Evolutionary conservation across 139 green algal species (phyloP).

Genomic region (Marvania coccoides): DNA sequence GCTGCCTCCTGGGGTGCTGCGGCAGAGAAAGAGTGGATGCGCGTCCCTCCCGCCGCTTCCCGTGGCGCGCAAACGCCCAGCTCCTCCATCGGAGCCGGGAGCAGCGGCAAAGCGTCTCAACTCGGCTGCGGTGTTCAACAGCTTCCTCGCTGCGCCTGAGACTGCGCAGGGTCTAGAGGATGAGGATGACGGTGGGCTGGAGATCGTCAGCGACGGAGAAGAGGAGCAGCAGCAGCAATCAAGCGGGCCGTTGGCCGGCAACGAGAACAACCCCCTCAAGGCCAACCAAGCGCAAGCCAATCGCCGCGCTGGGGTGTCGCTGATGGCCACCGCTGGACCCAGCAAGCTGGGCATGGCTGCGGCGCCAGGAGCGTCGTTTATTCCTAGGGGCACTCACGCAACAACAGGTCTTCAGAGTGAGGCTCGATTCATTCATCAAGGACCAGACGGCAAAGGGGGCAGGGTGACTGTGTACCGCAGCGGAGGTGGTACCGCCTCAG

Average conservation of each 20-base stretch:
- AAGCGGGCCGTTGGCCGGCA: background rate
- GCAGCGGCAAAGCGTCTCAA: too few species aligned
- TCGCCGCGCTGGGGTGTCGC: background rate
- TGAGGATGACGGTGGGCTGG: background rate
- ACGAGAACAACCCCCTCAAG: background rate
- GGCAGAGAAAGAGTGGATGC: too few species aligned
- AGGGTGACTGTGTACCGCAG: background rate
- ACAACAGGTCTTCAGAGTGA: constrained; percentile 10
- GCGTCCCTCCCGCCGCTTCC: too few species aligned
- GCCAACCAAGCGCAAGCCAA: background rate
- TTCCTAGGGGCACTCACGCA: constrained; percentile 1
- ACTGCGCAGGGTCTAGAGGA: background rate
- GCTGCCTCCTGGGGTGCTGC: too few species aligned
- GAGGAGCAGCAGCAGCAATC: background rate
- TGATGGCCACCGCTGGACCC: background rate
- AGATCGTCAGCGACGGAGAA: background rate
- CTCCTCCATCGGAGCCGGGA: too few species aligned
- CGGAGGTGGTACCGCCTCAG: too few species aligned
- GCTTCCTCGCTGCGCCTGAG: too few species aligned
- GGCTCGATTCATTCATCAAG: constrained; percentile 14
- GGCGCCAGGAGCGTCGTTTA: constrained; percentile 18
- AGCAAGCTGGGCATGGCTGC: background rate
- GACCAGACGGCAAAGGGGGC: constrained; percentile 26
- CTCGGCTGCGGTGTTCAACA: too few species aligned
- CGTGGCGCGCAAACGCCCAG: too few species aligned